Percentiles rank a stretch among this genome's conserved stretches.
These are phyloP conservation scores for Clavispora santaluciae DNA, from an alignment of 805 yeast genomes.

Conservation along the genomic window DNA sequence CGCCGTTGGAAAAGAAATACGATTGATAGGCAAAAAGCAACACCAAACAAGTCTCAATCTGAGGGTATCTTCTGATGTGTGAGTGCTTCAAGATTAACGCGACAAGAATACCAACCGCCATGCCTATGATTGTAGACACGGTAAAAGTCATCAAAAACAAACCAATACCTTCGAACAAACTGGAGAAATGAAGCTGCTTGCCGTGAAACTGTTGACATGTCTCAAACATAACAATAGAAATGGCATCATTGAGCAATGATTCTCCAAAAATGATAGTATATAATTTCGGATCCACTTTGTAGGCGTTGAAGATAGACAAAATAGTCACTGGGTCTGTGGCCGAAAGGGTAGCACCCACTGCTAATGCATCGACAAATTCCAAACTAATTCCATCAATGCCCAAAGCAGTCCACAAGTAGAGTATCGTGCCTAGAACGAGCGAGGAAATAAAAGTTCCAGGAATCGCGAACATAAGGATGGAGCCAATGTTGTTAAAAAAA, in stretches of 20 bases:
- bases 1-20: constrained; percentile 95
- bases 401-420: constrained; percentile 84
- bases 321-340: constrained; percentile 99
- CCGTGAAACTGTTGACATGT: constrained; percentile 97
- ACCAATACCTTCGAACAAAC: constrained; percentile 91
- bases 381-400: constrained; percentile 86
- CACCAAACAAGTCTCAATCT: constrained; percentile 91
- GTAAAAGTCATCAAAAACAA: constrained; percentile 90
- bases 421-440: constrained; percentile 79
- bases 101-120: constrained; percentile 79
- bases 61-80: constrained; percentile 91
- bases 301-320: constrained; percentile 91
- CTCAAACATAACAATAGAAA: constrained; percentile 97
- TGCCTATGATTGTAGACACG: constrained; percentile 84
- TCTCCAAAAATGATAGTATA: constrained; percentile 98
- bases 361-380: constrained; percentile 94
- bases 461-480: constrained; percentile 89
- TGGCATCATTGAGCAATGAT: constrained; percentile 92
- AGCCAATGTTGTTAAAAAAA: constrained; percentile 86
- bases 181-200: constrained; percentile 61
- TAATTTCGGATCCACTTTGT: constrained; percentile 95
- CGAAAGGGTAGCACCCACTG: constrained; percentile 95
- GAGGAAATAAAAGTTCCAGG: constrained; percentile 96
- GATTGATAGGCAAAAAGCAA: constrained; percentile 90
- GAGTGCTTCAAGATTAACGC: constrained; percentile 90